These are phyloP conservation scores for Entomophthora muscae DNA, from an alignment of 371 early-diverging fungal genomes.

Conservation along the genomic window DNA sequence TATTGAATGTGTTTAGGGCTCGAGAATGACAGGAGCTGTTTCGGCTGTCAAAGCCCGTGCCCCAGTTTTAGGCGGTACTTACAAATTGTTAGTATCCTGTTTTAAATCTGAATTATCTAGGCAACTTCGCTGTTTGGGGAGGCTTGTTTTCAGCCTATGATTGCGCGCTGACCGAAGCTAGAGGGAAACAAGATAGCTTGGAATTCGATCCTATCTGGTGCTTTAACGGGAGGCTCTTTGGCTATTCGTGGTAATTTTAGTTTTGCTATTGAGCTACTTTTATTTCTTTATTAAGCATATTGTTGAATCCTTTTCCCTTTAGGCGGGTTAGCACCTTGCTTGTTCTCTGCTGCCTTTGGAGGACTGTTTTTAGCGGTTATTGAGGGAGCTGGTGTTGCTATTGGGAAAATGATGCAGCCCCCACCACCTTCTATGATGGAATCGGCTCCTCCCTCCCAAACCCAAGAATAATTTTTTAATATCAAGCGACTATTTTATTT, in stretches of 20 bases:
- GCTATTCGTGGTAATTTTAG: constrained; percentile 66
- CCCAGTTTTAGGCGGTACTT: constrained; percentile 71
- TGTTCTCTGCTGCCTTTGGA: constrained; percentile 75
- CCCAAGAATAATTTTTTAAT: background rate
- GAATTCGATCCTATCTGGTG: constrained; percentile 83
- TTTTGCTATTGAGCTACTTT: background rate
- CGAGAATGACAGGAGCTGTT: constrained; percentile 71
- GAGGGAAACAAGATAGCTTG: constrained; percentile 95
- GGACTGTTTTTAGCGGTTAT: constrained; percentile 82
- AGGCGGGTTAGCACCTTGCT: constrained; percentile 66
- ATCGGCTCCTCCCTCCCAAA: background rate
- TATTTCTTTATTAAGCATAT: background rate
- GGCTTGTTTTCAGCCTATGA: constrained; percentile 92
- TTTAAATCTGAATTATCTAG: too few species aligned
- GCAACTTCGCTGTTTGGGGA: constrained; percentile 96
- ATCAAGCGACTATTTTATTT: background rate
- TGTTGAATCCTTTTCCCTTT: too few species aligned
- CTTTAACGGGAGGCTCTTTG: constrained; percentile 83
- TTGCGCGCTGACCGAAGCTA: constrained; percentile 73
- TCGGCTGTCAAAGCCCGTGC: constrained; percentile 84
- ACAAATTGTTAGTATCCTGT: too few species aligned
- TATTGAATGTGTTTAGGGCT: constrained; percentile 35
- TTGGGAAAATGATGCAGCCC: constrained; percentile 23
- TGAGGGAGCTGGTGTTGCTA: constrained; percentile 80
- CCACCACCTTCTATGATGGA: constrained; percentile 11